Percentiles rank a stretch among this genome's conserved stretches.
These are phyloP conservation scores for Vaccinium vitisidaea DNA, from an alignment of 148 eudicot genomes.

Conservation along the genomic window DNA sequence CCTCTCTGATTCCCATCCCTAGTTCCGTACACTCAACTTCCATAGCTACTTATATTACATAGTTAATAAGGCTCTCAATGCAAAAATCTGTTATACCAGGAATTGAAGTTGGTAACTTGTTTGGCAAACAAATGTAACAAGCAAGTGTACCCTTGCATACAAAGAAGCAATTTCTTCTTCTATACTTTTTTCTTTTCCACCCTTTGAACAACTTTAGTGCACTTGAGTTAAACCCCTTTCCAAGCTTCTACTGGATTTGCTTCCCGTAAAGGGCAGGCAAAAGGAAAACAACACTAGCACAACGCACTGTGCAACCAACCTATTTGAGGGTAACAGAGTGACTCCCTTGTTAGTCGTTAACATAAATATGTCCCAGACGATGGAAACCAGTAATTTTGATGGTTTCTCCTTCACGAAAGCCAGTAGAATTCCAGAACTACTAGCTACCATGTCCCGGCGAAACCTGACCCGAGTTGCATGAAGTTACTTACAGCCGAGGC, in stretches of 20 bases:
- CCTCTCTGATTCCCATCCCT: not conserved
- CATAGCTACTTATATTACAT: not conserved
- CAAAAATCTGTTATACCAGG: not conserved
- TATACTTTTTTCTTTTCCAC: not conserved
- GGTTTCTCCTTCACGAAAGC: not conserved
- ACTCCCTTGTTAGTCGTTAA: not conserved
- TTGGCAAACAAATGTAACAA: not conserved
- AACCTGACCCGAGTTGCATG: not conserved
- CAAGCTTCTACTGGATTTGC: not conserved
- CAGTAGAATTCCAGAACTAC: not conserved
- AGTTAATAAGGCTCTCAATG: not conserved
- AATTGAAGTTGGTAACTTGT: not conserved
- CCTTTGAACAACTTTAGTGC: not conserved
- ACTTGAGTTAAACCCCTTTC: not conserved
- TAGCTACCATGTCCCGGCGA: not conserved
- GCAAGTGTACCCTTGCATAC: constrained; percentile 4
- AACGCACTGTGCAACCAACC: not conserved
- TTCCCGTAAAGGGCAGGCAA: not conserved
- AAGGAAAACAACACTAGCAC: constrained; percentile 1
- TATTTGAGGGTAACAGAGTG: not conserved
- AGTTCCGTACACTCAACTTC: not conserved
- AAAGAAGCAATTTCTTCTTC: not conserved
- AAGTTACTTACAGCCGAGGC: not conserved
- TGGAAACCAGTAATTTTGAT: not conserved
- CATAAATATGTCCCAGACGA: not conserved